A percentile compares a stretch with the other conserved stretches of the same genome.
Evolutionary conservation across 345 rosid genomes (phyloP).

Genomic region (Lagerstroemia speciosa): DNA sequence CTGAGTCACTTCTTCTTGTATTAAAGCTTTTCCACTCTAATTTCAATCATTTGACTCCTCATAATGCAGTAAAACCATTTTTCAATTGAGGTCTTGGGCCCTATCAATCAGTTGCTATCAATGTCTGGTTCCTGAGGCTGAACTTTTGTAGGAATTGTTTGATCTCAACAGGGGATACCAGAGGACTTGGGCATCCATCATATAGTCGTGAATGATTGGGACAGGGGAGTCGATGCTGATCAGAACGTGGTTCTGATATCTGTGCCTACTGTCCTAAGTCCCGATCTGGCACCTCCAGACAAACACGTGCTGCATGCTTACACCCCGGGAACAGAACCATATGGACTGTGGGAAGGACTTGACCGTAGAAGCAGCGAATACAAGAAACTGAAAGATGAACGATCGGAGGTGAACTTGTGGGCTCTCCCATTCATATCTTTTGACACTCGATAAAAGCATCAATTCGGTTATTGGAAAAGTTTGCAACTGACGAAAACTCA

Average conservation of each 20-base stretch:
- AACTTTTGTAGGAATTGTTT: neutral
- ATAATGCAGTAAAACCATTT: neutral
- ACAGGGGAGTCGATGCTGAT: conserved; percentile 81
- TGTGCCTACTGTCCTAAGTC: conserved; percentile 68
- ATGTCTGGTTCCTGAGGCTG: neutral
- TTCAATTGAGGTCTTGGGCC: neutral
- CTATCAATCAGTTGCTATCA: neutral
- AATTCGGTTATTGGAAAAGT: neutral
- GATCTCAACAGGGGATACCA: conserved; percentile 39
- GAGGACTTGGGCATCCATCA: conserved; percentile 89
- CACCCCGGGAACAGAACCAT: conserved; percentile 86
- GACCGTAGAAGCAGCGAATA: conserved; percentile 62
- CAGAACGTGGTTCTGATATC: conserved; percentile 89
- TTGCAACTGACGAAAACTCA: neutral
- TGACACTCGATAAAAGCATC: neutral
- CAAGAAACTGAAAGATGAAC: conserved; percentile 68
- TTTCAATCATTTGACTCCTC: neutral
- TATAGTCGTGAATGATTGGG: conserved; percentile 86
- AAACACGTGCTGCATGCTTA: conserved; percentile 83
- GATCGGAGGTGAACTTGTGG: conserved; percentile 59
- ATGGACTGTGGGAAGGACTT: conserved; percentile 69
- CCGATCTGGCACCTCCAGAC: conserved; percentile 74
- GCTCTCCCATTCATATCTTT: neutral
- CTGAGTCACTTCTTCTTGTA: neutral
- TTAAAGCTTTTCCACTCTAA: neutral